These are phyloP conservation scores for Pythium phragmitis DNA, from an alignment of 352 stramenopile genomes.

Conservation along the genomic window DNA sequence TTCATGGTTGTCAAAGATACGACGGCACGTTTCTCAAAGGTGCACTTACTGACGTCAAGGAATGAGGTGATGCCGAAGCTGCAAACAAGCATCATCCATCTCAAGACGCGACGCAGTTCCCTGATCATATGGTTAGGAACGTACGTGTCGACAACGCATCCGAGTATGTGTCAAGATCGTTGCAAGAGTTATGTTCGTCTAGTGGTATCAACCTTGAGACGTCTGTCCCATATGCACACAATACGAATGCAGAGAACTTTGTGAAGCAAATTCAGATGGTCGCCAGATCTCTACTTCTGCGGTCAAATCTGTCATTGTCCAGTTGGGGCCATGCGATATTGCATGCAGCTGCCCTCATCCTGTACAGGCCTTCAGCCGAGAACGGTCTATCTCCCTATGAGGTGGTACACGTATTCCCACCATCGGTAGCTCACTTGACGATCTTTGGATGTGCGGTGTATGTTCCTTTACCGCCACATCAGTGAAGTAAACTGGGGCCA, in stretches of 20 bases:
- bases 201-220: constrained; percentile 19
- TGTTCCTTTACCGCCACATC: constrained; percentile 20
- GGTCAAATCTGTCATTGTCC: constrained; percentile 12
- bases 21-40: constrained; percentile 11
- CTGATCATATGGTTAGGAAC: constrained; percentile 15
- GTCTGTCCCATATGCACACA: constrained; percentile 20
- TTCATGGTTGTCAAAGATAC: constrained; percentile 24
- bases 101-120: constrained; percentile 24
- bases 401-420: constrained; percentile 11
- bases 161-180: constrained; percentile 20
- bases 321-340: constrained; percentile 20
- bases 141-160: constrained; percentile 21
- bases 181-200: constrained; percentile 21
- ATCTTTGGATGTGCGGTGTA: constrained; percentile 21
- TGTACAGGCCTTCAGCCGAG: constrained; percentile 9
- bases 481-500: constrained; percentile 19
- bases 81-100: constrained; percentile 21
- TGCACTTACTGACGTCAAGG: constrained; percentile 12
- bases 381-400: constrained; percentile 14
- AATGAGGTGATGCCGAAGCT: constrained; percentile 28
- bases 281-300: constrained; percentile 12
- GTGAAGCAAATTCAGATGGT: constrained; percentile 20
- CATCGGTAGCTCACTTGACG: constrained; percentile 8
- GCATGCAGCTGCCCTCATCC: constrained; percentile 14
- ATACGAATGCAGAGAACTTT: constrained; percentile 21